Evolutionary conservation across 305 asterid species (phyloP).

Genomic region (Fraxinus ornus): DNA sequence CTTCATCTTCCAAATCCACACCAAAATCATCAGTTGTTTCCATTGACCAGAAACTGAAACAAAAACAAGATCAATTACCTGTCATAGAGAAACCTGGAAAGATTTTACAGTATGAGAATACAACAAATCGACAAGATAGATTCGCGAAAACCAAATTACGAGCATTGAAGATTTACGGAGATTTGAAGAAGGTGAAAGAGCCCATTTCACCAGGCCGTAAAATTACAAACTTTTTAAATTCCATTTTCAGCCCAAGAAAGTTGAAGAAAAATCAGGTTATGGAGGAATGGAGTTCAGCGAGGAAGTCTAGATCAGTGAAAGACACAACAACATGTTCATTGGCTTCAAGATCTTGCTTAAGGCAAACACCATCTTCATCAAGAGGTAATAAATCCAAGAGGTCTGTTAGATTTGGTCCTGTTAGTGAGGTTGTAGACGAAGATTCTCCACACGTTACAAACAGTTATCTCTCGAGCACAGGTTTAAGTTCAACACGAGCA

Average conservation of each 20-base stretch:
- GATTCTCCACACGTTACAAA: constrained; percentile 4
- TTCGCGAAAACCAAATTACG: constrained; percentile 55
- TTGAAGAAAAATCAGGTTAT: constrained; percentile 39
- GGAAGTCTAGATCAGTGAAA: constrained; percentile 72
- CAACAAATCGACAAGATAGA: constrained; percentile 34
- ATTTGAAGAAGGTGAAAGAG: constrained; percentile 69
- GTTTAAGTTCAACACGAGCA: not conserved
- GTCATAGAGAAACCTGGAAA: constrained; percentile 14
- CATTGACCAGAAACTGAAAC: constrained; percentile 1
- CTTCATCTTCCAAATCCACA: constrained; percentile 50
- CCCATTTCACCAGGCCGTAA: constrained; percentile 83
- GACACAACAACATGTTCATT: constrained; percentile 42
- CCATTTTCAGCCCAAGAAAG: constrained; percentile 72
- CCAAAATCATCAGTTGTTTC: constrained; percentile 34
- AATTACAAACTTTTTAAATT: constrained; percentile 64
- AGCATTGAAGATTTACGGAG: constrained; percentile 68
- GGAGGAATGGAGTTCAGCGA: constrained; percentile 55
- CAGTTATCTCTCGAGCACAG: not conserved
- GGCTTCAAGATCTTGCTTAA: constrained; percentile 57
- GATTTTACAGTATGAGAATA: constrained; percentile 11
- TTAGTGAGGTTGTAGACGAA: constrained; percentile 52
- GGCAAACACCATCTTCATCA: constrained; percentile 39
- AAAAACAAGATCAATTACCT: constrained; percentile 10
- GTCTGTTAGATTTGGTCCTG: constrained; percentile 74
- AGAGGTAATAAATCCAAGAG: constrained; percentile 58